These are phyloP conservation scores for Aspergillus funiculosus DNA, from an alignment of 495 filamentous ascomycete species.

Conservation along the genomic window DNA sequence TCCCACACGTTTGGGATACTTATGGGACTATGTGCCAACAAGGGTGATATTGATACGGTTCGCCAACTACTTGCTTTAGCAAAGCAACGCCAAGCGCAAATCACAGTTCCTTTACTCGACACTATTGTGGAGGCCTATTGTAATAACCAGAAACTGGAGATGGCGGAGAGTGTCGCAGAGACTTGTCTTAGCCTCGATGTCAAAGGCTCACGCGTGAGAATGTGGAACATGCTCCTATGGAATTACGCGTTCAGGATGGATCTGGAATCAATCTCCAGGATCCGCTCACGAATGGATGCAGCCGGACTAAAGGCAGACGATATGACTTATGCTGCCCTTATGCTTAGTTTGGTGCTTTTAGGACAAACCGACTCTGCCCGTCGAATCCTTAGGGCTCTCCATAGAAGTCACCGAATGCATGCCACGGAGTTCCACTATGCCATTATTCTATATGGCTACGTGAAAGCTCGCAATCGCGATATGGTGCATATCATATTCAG, in stretches of 20 bases:
- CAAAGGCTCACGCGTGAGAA: conserved; percentile 46
- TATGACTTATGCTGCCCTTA: conserved; percentile 68
- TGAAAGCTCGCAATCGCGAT: conserved; percentile 42
- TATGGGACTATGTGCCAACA: conserved; percentile 62
- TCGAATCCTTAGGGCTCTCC: conserved; percentile 54
- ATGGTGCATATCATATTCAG: conserved; percentile 50
- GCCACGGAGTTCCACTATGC: conserved; percentile 67
- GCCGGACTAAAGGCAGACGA: conserved; percentile 54
- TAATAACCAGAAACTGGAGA: conserved; percentile 49
- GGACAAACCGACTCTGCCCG: conserved; percentile 60
- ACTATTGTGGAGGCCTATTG: conserved; percentile 64
- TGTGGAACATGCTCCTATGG: conserved; percentile 76
- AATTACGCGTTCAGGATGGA: conserved; percentile 63
- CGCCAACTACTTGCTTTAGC: conserved; percentile 57
- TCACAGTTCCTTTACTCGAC: conserved; percentile 51
- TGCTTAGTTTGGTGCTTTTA: conserved; percentile 59
- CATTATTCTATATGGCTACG: conserved; percentile 64
- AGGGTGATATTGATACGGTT: conserved; percentile 67
- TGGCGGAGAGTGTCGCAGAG: conserved; percentile 58
- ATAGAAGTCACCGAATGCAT: conserved; percentile 52
- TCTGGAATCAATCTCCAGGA: conserved; percentile 50
- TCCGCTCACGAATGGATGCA: conserved; percentile 59
- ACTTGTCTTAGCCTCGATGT: conserved; percentile 34
- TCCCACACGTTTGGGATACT: conserved; percentile 61
- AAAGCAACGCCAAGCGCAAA: conserved; percentile 33